Evolutionary conservation across 2,329 filamentous ascomycete genomes (phyloP).

Genomic region (Sarocladium oryzae): DNA sequence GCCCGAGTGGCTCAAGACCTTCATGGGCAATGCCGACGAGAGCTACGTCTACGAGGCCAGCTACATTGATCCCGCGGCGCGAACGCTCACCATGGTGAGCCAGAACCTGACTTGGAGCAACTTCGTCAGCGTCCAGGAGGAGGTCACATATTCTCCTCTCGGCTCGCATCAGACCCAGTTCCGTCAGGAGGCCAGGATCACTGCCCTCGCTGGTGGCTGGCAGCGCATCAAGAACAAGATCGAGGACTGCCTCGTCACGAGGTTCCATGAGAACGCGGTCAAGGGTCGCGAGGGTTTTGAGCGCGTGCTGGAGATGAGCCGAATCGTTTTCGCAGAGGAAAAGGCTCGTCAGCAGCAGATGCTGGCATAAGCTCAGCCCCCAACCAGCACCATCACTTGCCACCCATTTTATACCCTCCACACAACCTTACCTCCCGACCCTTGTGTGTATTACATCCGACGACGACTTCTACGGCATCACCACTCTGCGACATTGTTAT

Average conservation of each 20-base stretch:
- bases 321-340: slow-evolving; percentile 87
- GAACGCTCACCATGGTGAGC: slow-evolving; percentile 94
- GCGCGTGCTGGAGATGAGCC: slow-evolving; percentile 85
- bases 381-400: background rate
- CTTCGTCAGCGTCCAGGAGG: slow-evolving; percentile 86
- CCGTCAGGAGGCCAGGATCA: slow-evolving; percentile 84
- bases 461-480: slow-evolving; percentile 5
- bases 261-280: slow-evolving; percentile 85
- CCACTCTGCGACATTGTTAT: slow-evolving; percentile 1
- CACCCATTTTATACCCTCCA: background rate
- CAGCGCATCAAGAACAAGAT: slow-evolving; percentile 95
- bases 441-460: background rate
- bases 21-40: slow-evolving; percentile 71
- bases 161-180: slow-evolving; percentile 64
- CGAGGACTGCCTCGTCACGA: slow-evolving; percentile 81
- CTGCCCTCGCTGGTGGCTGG: slow-evolving; percentile 92
- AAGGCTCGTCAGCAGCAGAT: slow-evolving; percentile 46
- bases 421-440: background rate
- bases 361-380: slow-evolving; percentile 1
- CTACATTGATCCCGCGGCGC: slow-evolving; percentile 77
- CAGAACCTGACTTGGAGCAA: slow-evolving; percentile 93
- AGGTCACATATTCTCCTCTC: slow-evolving; percentile 73
- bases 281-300: slow-evolving; percentile 95
- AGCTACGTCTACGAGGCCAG: slow-evolving; percentile 92
- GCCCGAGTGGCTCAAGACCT: slow-evolving; percentile 71